Evolutionary conservation across 1,139 yeast genomes (phyloP).

Genomic region (Lodderomyces theae): DNA sequence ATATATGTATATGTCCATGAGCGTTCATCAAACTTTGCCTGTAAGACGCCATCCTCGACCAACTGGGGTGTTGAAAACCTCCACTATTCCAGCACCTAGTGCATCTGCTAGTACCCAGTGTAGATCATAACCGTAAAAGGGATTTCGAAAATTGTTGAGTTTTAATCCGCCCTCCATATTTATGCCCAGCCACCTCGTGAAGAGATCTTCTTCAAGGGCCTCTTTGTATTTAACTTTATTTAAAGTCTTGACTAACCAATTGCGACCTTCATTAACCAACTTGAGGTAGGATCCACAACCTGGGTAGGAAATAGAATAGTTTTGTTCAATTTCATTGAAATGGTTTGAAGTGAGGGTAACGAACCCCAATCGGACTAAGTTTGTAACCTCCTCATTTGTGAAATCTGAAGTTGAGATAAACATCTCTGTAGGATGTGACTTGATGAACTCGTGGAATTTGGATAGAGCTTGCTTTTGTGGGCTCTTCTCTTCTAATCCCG

Average conservation of each 20-base stretch:
- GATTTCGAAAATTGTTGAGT: slow-evolving; percentile 49
- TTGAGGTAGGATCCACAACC: slow-evolving; percentile 57
- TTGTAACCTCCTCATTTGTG: slow-evolving; percentile 25
- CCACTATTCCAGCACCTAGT: slow-evolving; percentile 66
- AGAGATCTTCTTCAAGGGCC: slow-evolving; percentile 47
- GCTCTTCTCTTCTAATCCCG: slow-evolving; percentile 3
- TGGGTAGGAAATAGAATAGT: slow-evolving; percentile 56
- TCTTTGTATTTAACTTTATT: slow-evolving; percentile 50
- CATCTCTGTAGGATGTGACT: slow-evolving; percentile 28
- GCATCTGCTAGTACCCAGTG: slow-evolving; percentile 66
- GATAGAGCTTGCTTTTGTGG: slow-evolving; percentile 4
- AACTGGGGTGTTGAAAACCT: slow-evolving; percentile 65
- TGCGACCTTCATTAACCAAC: slow-evolving; percentile 44
- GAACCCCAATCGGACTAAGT: slow-evolving; percentile 50
- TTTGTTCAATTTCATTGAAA: slow-evolving; percentile 46
- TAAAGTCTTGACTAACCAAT: slow-evolving; percentile 49
- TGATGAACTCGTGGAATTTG: slow-evolving; percentile 25
- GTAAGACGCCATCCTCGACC: slow-evolving; percentile 71
- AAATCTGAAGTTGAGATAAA: slow-evolving; percentile 31
- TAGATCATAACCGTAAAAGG: slow-evolving; percentile 58
- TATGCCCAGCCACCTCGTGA: slow-evolving; percentile 49
- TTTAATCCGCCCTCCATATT: slow-evolving; percentile 26
- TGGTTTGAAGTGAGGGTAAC: slow-evolving; percentile 52
- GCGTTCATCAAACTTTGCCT: slow-evolving; percentile 32
- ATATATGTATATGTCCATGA: slow-evolving; percentile 1